Base-by-base conservation (phyloP, 2,329 filamentous ascomycete species). In the Claviceps capensis region DNA sequence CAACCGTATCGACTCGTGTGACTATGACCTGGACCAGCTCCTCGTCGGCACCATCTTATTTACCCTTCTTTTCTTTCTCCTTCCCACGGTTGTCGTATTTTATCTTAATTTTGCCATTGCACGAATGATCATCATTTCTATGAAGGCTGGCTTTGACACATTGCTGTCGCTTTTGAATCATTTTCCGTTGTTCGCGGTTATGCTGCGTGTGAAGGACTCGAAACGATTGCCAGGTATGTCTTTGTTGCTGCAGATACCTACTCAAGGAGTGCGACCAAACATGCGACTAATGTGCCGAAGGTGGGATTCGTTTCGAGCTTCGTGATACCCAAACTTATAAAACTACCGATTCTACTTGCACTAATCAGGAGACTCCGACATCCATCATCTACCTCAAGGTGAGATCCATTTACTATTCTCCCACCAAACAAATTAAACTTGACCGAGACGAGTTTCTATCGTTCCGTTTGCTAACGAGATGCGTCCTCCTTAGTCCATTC, bases 1-100 rank as follows among this genome's bases (percentile, higher is more conserved):
- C 55, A 95, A 96, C 63, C 89, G 93, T 69, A 97, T 98, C 62
- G 93, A 98, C 66, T 95, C 90, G 47, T 98, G 93, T 74, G 93
- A 97, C 70, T 98, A 98, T 69, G 93, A 97, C 65, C 79, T 98
- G 23, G 93, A 98, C 65, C 94, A 98, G 69, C 79, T 98, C 4
- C 82, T 98, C 6, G 83, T 98, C 7, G 93, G 93, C 55, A 98
- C 93, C 1, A 97, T 98, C 54, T 74, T 98, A 19, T 98, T 98
- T 64, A 97, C 93, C 0, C 74, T 98, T 7, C 78, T 98, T 1
- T 95, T 95, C 70, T 98, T 97, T 66, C 76, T 98, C 16, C 74
- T 98, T 3, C 93, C 93, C 0, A 98, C 93, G 0, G 89, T 98
- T 23, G 81, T 91, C 50, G 93, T 98, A 44, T 98, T 97, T 65